Conservation (phyloP, 2,329 filamentous ascomycete species). For the Claviceps cyperi region DNA sequence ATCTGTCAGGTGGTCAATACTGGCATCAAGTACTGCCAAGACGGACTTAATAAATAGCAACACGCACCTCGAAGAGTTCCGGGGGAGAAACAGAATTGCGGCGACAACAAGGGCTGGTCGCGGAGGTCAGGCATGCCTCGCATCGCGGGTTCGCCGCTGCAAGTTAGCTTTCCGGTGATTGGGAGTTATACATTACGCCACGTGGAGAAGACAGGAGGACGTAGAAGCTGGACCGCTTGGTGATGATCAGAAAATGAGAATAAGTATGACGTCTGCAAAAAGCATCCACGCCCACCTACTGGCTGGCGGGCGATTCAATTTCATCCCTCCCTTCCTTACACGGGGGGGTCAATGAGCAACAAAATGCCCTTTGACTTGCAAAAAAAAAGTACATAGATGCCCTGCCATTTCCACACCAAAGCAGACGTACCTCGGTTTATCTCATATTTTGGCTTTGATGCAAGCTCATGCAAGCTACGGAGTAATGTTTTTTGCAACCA, state of each 20-base stretch:
- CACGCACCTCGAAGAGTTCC: conserved; percentile 49
- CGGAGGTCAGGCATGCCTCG: conserved; percentile 29
- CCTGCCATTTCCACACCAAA: no score
- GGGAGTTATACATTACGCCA: background rate
- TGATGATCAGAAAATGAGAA: background rate
- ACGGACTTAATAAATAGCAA: background rate
- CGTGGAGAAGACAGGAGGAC: background rate
- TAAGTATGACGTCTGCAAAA: background rate
- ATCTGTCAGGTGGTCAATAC: conserved; percentile 36
- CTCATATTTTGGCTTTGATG: no score
- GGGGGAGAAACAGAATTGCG: conserved; percentile 67
- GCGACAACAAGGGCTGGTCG: conserved; percentile 42
- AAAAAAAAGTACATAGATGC: no score
- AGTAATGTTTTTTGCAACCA: no score
- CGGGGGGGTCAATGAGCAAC: no score
- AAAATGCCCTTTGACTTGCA: no score
- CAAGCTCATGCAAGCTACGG: no score
- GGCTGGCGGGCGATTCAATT: no score
- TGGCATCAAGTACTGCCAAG: background rate
- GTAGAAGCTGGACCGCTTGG: background rate
- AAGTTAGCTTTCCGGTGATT: background rate
- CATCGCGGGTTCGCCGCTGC: background rate
- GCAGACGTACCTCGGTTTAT: no score
- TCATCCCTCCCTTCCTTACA: no score
- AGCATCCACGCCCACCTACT: no score